Percentiles rank a stretch among this genome's conserved stretches.
Evolutionary conservation across 345 rosid genomes (phyloP).

Genomic region (Salix brachista): DNA sequence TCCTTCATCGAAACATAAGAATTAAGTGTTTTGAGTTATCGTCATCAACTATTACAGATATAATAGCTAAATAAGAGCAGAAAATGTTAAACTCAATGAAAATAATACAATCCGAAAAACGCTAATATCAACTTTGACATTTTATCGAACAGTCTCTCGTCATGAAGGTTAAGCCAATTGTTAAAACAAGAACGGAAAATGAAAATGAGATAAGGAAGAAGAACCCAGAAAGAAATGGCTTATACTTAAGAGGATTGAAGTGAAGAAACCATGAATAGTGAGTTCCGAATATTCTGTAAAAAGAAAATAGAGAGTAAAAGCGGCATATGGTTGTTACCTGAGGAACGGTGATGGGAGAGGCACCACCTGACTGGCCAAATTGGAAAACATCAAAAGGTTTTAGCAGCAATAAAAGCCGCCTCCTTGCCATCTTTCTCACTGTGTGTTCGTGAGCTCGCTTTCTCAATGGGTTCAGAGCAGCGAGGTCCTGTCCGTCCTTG

Average conservation of each 20-base stretch:
- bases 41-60: too few species aligned
- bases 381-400: constrained; percentile 67
- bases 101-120: background rate
- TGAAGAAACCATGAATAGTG: too few species aligned
- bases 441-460: background rate
- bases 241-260: background rate
- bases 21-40: too few species aligned
- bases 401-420: constrained; percentile 64
- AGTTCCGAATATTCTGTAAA: background rate
- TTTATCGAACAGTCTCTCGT: background rate
- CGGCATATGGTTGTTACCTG: constrained; percentile 27
- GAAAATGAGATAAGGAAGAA: background rate
- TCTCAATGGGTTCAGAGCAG: background rate
- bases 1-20: too few species aligned
- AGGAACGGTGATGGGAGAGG: constrained; percentile 42
- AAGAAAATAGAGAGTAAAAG: background rate
- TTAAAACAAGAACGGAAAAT: too few species aligned
- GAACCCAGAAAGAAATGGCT: background rate
- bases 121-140: background rate
- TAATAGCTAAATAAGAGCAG: too few species aligned
- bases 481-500: background rate
- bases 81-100: background rate
- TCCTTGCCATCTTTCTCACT: constrained; percentile 46
- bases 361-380: constrained; percentile 30
- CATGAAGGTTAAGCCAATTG: too few species aligned